Conservation (phyloP, 2,329 filamentous ascomycete species). For the Xylaria arbuscula region DNA sequence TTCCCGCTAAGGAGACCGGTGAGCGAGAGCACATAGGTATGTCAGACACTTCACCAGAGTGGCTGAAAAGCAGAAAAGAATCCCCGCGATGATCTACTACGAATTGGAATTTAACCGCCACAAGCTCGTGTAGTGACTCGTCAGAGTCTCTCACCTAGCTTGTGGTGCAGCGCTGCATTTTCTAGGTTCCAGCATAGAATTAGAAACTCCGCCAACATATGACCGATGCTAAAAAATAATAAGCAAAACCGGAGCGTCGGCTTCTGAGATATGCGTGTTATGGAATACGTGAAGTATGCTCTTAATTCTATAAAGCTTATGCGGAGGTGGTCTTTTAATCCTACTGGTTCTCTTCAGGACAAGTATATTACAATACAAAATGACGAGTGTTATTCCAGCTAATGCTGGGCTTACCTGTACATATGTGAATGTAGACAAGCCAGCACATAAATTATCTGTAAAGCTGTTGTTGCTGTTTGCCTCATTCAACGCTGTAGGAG, state of each 20-base stretch:
- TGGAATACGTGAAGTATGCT: neutral
- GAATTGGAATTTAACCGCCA: conserved; percentile 2
- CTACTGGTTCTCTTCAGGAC: neutral
- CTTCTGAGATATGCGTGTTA: neutral
- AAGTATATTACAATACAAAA: neutral
- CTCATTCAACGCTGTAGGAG: neutral
- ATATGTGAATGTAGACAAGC: neutral
- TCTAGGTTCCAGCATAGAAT: conserved; percentile 27
- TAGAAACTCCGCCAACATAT: conserved; percentile 18
- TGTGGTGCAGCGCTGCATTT: conserved; percentile 23
- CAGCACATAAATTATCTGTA: neutral
- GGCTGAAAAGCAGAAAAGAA: conserved; percentile 21
- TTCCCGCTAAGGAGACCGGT: conserved; percentile 10
- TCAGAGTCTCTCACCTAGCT: conserved; percentile 1
- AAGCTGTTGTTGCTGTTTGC: neutral
- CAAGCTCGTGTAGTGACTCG: neutral
- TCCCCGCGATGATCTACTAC: conserved; percentile 21
- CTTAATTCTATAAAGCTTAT: neutral
- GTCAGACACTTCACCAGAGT: conserved; percentile 4
- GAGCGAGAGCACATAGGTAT: conserved; percentile 18
- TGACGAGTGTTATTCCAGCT: neutral
- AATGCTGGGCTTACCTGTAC: neutral
- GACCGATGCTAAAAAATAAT: conserved; percentile 31
- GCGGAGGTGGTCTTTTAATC: neutral
- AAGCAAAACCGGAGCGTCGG: conserved; percentile 16